Base-by-base conservation (phyloP, 805 yeast species). In the Metschnikowia cerradonensis region DNA sequence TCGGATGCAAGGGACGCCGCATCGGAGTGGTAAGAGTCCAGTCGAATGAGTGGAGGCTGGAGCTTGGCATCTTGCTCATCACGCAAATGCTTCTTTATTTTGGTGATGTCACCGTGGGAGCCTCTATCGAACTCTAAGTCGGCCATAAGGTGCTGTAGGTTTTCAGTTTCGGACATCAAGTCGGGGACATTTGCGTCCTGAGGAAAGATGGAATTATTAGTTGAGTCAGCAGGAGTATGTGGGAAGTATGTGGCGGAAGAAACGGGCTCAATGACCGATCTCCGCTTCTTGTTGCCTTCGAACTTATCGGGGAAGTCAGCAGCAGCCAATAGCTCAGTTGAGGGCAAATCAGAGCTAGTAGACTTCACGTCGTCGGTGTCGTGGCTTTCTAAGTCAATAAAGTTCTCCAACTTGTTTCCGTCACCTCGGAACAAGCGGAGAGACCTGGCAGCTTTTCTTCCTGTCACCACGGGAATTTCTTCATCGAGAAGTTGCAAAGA, bases 191-290 rank as follows among this genome's bases (percentile, higher is more conserved):
- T 31, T 31, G 40, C 47, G 23, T 36, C 41, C 31, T 22, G 39
- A 8, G 39, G 40, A 17, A n/a, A 17, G 6, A 22, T 15, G 13
- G 41, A 17, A 22, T 41, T 22, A 37, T 10, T 14, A 11, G 13
- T 33, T 19, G 47, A 32, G 11, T 48, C 52, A 10, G 46, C 34
- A 15, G 83, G 79, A 3, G 80, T 77, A 62, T 84, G 88, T 2
- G 90, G 90, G 50, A 82, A 77, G 61, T 84, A 85, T 0, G 88
- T 83, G 0, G 89, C 90, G 1, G 86, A 81, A 0, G 87, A 81
- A 0, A 83, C 79, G 0, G 88, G 88, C 52, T 84, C 85, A 41
- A 81, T 57, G 30, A 52, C 37, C 11, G 56, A 53, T 10, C 47
- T 45, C 15, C 41, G 48, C 30, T 45, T 37, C 31, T 41, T 43